These are phyloP conservation scores for Fraxinus pennsylvanica DNA, from an alignment of 257 asterid species.

Conservation along the genomic window DNA sequence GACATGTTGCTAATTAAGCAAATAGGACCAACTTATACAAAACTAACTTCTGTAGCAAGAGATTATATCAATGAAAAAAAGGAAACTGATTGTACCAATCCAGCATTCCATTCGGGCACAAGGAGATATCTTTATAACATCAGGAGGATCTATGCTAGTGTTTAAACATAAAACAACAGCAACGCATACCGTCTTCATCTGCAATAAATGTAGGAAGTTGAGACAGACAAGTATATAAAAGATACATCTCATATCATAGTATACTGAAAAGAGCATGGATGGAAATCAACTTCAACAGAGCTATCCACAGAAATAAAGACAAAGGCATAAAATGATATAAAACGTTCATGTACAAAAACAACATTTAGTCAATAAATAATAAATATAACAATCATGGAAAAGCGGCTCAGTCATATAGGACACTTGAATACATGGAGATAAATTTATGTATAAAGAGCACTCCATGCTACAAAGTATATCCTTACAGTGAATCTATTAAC, in stretches of 20 bases:
- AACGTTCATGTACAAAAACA: not conserved
- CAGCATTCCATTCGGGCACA: conserved; percentile 99
- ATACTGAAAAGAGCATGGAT: not conserved
- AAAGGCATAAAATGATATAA: not conserved
- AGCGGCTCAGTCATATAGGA: not conserved
- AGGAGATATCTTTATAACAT: conserved; percentile 98
- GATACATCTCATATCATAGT: not conserved
- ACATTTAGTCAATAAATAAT: not conserved
- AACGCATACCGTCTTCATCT: conserved; percentile 99
- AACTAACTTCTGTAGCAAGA: not conserved
- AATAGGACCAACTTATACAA: conserved; percentile 13
- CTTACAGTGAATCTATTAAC: not conserved
- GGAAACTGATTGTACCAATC: conserved; percentile 68
- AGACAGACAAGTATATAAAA: conserved; percentile 13
- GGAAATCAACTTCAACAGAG: not conserved
- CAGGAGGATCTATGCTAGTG: conserved; percentile 97
- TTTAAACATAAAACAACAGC: conserved; percentile 96
- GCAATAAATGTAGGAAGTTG: conserved; percentile 45
- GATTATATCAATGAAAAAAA: conserved; percentile 8
- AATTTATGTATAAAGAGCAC: not conserved
- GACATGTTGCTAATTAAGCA: not conserved
- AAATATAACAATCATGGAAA: not conserved
- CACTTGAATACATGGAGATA: not conserved
- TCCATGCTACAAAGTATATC: not conserved
- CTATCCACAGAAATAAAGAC: not conserved